These are phyloP conservation scores for Eucalyptus cloeziana DNA, from an alignment of 345 rosid genomes.

Conservation along the genomic window DNA sequence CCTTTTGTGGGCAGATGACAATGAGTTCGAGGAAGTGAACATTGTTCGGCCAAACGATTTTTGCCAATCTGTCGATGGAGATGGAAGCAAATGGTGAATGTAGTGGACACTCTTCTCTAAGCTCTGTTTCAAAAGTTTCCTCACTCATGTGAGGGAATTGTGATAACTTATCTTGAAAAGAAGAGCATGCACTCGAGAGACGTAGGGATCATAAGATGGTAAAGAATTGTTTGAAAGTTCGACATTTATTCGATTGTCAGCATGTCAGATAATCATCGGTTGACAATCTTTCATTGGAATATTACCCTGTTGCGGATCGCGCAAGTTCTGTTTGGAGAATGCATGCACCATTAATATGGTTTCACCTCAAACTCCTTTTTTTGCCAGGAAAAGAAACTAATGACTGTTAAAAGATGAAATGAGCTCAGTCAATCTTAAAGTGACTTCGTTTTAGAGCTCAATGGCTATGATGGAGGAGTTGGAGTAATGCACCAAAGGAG, in stretches of 20 bases:
- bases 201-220: not conserved
- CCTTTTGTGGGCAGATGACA: not conserved
- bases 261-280: not conserved
- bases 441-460: not conserved
- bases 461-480: not conserved
- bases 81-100: constrained; percentile 24
- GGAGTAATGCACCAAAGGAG: not conserved
- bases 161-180: not conserved
- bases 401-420: not conserved
- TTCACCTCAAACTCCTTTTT: not conserved
- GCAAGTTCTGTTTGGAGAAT: not conserved
- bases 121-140: not conserved
- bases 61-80: constrained; percentile 2
- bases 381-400: not conserved
- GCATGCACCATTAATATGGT: not conserved
- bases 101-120: not conserved
- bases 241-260: not conserved
- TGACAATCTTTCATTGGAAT: not conserved
- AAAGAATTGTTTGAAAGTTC: not conserved
- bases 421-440: not conserved
- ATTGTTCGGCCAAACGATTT: not conserved
- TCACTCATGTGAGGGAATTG: not conserved
- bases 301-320: not conserved
- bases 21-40: constrained; percentile 4
- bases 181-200: not conserved